Evolutionary conservation across 257 asterid genomes (phyloP).

Genomic region (Nyctanthes arbortristis): DNA sequence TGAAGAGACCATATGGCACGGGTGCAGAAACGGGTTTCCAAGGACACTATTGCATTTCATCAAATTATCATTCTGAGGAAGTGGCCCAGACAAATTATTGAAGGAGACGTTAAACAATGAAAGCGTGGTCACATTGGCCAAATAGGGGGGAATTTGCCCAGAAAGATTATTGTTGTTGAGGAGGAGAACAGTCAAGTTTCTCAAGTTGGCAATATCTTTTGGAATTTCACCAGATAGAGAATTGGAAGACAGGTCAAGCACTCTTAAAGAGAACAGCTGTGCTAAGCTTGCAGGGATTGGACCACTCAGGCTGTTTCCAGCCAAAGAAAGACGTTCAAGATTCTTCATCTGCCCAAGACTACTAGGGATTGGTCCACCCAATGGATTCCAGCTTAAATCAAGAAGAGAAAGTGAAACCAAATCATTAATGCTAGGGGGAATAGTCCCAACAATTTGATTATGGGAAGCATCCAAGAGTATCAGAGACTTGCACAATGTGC

Average conservation of each 20-base stretch:
- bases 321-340: slow-evolving; percentile 62
- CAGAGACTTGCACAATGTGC: slow-evolving; percentile 54
- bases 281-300: slow-evolving; percentile 68
- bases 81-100: slow-evolving; percentile 78
- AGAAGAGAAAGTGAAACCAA: slow-evolving; percentile 61
- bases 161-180: slow-evolving; percentile 72
- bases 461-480: slow-evolving; percentile 59
- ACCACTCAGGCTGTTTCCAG: slow-evolving; percentile 71
- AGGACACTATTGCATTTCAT: slow-evolving; percentile 65
- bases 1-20: slow-evolving; percentile 56
- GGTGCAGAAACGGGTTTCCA: slow-evolving; percentile 65
- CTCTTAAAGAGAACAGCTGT: slow-evolving; percentile 56
- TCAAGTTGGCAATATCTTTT: slow-evolving; percentile 51
- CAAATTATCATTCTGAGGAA: slow-evolving; percentile 48
- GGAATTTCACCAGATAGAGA: slow-evolving; percentile 75
- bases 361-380: slow-evolving; percentile 69
- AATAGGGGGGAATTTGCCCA: slow-evolving; percentile 63
- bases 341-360: slow-evolving; percentile 57
- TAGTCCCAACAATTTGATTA: slow-evolving; percentile 59
- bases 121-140: slow-evolving; percentile 54
- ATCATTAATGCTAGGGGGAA: slow-evolving; percentile 59
- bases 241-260: slow-evolving; percentile 76
- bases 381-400: slow-evolving; percentile 62
- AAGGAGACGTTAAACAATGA: slow-evolving; percentile 68
- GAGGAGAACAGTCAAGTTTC: slow-evolving; percentile 58